Evolutionary conservation across 805 yeast genomes (phyloP).

Genomic region (Cyberlindnera americana): DNA sequence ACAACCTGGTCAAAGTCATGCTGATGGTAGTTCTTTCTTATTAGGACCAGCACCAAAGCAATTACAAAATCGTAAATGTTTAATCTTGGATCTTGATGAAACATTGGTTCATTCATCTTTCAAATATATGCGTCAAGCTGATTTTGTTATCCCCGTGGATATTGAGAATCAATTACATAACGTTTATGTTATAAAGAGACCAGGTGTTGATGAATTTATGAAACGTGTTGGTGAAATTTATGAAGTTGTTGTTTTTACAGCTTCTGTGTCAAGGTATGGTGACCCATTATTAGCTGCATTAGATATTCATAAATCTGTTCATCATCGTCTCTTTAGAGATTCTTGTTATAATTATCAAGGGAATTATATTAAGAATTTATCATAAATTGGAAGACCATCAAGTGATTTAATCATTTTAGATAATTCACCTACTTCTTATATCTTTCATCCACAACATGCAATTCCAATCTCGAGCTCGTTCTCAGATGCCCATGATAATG

Average conservation of each 20-base stretch:
- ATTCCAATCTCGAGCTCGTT: constrained; percentile 98
- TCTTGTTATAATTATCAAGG: constrained; percentile 93
- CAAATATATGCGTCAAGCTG: constrained; percentile 87
- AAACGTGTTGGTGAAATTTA: constrained; percentile 75
- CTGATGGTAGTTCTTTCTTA: constrained; percentile 57
- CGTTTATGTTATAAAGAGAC: constrained; percentile 94
- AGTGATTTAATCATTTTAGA: constrained; percentile 85
- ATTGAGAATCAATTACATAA: constrained; percentile 90
- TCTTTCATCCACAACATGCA: constrained; percentile 97
- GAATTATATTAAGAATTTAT: constrained; percentile 87
- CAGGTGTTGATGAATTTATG: constrained; percentile 95
- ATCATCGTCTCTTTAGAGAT: constrained; percentile 92
- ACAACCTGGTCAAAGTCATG: constrained; percentile 69
- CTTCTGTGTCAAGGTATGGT: constrained; percentile 92
- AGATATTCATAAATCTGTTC: constrained; percentile 71
- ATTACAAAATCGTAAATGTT: constrained; percentile 70
- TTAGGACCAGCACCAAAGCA: constrained; percentile 50
- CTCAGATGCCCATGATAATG: constrained; percentile 96
- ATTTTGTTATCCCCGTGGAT: constrained; percentile 96
- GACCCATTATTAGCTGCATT: constrained; percentile 90
- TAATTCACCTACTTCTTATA: constrained; percentile 97
- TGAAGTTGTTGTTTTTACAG: constrained; percentile 97
- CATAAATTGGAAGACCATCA: constrained; percentile 92
- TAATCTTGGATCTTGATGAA: constrained; percentile 90
- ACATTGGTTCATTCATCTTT: constrained; percentile 95